Base-by-base conservation (phyloP, 129 eudicot species). In the Saussurea involucrata region DNA sequence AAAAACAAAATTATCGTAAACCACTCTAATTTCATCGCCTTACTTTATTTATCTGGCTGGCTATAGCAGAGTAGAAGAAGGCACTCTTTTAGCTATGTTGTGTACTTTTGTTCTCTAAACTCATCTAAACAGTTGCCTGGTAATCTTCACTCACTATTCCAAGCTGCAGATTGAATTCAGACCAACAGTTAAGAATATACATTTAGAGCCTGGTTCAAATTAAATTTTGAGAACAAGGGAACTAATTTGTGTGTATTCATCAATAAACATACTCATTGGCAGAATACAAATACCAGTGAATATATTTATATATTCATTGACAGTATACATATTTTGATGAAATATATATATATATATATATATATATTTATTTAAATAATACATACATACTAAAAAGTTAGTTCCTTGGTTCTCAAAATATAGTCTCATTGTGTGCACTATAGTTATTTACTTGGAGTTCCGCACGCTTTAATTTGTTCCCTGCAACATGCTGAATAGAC, bases 381-480 rank as follows among this genome's bases (percentile, higher is more conserved):
- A 21, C 15, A 15, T 46, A 11, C 17, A 46, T 4, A 4, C 20
- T 46, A 46, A 12, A 46, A 15, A 49, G 3, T 58, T 1, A 58
- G 27, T 58, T 58, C 64, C 3, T 49, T 17, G 63, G 25, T 57
- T 57, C 24, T 53, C 10, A 57, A 57, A 20, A 28, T 24, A 55
- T 24, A 55, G 29, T 24, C 44, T 36, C 21, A 55, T 15, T 37
- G 13, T 25, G 29, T 28, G 36, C 18, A 72, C 49, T 25, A 27
- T n/a, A 68, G 8, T 21, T 68, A 33, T 13, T 65, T 83, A 83
- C 86, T 78, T 83, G 83, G 72, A 83, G 83, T 67, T 83, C 93
- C 20, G 92, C 90, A 78, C 75, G 90, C 84, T 76, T 88, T 60
- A 90, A 34, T 24, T 86, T 87, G 53, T 85, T 83, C 82, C 88